Evolutionary conservation across 2,329 filamentous ascomycete species (phyloP), one percentile per base, ranked within the genome.

Genomic region (Coniochaeta ligniaria): DNA sequence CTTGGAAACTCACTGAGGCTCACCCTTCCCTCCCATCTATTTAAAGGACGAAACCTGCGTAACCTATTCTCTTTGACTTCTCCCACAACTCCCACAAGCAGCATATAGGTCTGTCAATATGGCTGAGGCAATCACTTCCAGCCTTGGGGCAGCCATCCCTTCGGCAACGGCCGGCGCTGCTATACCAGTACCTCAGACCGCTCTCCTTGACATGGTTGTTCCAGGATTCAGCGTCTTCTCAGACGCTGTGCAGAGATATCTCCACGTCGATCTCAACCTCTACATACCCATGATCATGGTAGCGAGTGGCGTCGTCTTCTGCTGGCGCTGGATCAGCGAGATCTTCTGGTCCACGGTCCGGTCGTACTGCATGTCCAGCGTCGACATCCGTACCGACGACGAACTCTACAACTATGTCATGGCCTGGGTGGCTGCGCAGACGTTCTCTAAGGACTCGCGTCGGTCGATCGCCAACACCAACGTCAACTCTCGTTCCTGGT

Each of bases 341-440:
- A 80, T 78, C 65, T 61, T 83, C 14, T 81, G 77, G 74, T 69
- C 71, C 1, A 70, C 80, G 43, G 64, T 86, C 33, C 76, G 82
- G 47, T 67, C 74, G 6, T 75, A 88, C 66, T 80, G 88, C 66
- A 85, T 89, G 78, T 88, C 84, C 3, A 83, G 81, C 1, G 86
- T 87, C 20, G 83, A 87, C 65, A 83, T 91, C 43, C 81, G 85
- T 52, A 80, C 83, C 31, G 86, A 90, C 61, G 88, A 91, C 66
- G 88, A 91, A 69, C 83, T 89, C 60, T 91, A 89, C 75, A 87
- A 87, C 68, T 88, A 89, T 67, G 68, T 90, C 45, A 89, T 90
- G 85, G 79, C 78, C 28, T 91, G 88, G 88, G 80, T 90, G 2
- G 80, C 86, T 1, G 73, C 76, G 36, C 87, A 91, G 71, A 71